Evolutionary conservation across 495 filamentous ascomycete species (phyloP), one percentile per base, ranked within the genome.

Genomic region (Cairneyella variabilis): DNA sequence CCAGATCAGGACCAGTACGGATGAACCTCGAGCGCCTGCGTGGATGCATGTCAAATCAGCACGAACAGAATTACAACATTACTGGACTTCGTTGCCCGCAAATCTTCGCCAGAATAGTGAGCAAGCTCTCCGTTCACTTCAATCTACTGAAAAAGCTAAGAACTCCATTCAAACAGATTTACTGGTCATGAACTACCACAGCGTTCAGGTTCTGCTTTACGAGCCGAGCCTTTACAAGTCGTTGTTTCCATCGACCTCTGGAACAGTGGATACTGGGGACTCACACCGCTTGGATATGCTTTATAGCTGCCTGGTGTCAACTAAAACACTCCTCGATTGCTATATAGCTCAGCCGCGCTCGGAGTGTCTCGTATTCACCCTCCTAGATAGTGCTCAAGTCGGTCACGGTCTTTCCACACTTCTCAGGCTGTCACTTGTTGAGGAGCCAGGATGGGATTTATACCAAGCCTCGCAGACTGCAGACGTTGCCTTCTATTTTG

Each of bases 391-490:
- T n/a, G 28, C 59, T 11, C 41, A 47, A n/a, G 36, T 58, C 4
- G 54, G 59, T 1, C 32, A 43, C 28, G 36, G 14, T 3, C 21
- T 50, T 14, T 36, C 38, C 0, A 55, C 55, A 2, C 23, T 58
- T 0, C 34, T 58, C 26, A 61, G 53, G 43, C 16, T 61, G 7
- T 58, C 54, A 7, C 30, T 61, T 6, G 23, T 58, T 12, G 54
- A 61, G n/a, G 50, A 51, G 27, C 22, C 40, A 3, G 59, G 59
- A 10, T 61, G 59, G 59, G 54, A 61, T 23, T 40, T 58, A 12
- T 39, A 10, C 1, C 12, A 58, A 10, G 34, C 58, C 4, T 30
- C 54, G 25, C 34, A 54, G 26, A 58, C 40, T 0, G 40, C 34
- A 6, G 36, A 51, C 26, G n/a, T 57, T 2, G 16, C 7, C 6